Conservation (phyloP, 768 basidiomycete species). For the Hirschioporus abietinus region DNA sequence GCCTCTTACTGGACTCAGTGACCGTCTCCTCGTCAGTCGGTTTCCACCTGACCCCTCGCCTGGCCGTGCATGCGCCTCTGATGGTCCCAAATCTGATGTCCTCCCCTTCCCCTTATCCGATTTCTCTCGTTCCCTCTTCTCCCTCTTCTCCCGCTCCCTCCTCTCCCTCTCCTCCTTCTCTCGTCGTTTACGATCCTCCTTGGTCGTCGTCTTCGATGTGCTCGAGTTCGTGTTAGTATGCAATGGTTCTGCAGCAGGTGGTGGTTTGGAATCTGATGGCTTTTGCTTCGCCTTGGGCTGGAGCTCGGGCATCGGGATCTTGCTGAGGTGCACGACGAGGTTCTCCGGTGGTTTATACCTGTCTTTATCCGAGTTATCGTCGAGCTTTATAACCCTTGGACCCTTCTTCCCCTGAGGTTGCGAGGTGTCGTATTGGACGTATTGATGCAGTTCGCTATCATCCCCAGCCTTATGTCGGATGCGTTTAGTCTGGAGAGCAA, state of each 20-base stretch:
- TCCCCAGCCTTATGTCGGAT: constrained; percentile 64
- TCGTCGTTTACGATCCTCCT: background rate
- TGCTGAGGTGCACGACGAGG: constrained; percentile 73
- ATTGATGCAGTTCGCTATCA: constrained; percentile 65
- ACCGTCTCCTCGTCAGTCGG: background rate
- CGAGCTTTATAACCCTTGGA: constrained; percentile 62
- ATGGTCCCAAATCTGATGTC: constrained; percentile 5
- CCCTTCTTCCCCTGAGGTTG: constrained; percentile 38
- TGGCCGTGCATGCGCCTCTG: background rate
- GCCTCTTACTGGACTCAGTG: background rate
- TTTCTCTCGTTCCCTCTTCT: constrained; percentile 3
- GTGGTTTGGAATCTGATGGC: background rate
- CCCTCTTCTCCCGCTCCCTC: constrained; percentile 5
- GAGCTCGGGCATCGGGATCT: constrained; percentile 84
- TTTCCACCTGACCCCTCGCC: background rate
- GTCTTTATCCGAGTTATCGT: constrained; percentile 29
- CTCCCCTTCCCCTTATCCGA: constrained; percentile 8
- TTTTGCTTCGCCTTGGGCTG: constrained; percentile 39
- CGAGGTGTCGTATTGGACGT: constrained; percentile 64
- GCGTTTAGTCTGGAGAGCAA: constrained; percentile 79
- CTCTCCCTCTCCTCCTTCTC: constrained; percentile 2
- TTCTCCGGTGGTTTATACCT: constrained; percentile 64
- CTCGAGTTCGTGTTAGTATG: background rate
- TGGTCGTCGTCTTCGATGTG: background rate
- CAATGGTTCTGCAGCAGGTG: background rate